A percentile compares a stretch with the other conserved stretches of the same genome.
phyloP scores from a whole-genome alignment of 2,329 filamentous ascomycete species.

The Calonectria pauciramosa region DNA sequence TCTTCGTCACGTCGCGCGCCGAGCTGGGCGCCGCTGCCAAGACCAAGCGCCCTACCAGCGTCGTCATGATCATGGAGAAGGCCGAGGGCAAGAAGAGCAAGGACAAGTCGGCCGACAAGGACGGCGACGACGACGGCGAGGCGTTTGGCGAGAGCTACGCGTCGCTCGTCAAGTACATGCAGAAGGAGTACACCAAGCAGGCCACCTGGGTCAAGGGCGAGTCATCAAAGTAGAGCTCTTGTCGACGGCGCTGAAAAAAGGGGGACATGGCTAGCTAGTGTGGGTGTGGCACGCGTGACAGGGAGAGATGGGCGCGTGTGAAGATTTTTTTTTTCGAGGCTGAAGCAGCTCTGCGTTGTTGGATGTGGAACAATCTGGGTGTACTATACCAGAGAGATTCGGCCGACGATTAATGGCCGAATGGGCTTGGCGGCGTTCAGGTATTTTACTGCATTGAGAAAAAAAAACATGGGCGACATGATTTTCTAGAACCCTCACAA shows the following conservation, averaged over 20 bases:
- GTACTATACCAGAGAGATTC: constrained; percentile 54
- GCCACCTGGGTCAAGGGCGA: constrained; percentile 62
- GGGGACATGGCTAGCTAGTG: too few relatives aligned
- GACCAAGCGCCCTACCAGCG: constrained; percentile 96
- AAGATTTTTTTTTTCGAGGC: constrained; percentile 4
- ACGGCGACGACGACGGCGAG: constrained; percentile 66
- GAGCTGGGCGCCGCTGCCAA: constrained; percentile 94
- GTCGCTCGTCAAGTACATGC: constrained; percentile 74
- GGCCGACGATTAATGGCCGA: constrained; percentile 44
- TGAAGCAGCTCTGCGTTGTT: constrained; percentile 13
- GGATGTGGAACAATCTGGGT: constrained; percentile 49
- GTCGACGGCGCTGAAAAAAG: not conserved
- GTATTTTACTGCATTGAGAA: constrained; percentile 50
- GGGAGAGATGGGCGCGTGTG: not conserved
- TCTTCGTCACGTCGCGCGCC: constrained; percentile 92
- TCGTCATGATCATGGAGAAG: constrained; percentile 87
- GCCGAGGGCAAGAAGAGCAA: constrained; percentile 61
- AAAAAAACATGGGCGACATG: constrained; percentile 47
- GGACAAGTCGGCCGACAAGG: constrained; percentile 59
- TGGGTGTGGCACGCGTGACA: not conserved
- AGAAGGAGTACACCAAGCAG: constrained; percentile 75
- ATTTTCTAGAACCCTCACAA: constrained; percentile 34
- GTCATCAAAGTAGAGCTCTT: constrained; percentile 41
- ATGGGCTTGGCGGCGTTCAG: constrained; percentile 56
- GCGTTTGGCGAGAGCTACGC: constrained; percentile 75